These are phyloP conservation scores for Hypomyces rosellus DNA, from an alignment of 2,329 filamentous ascomycete species.

Conservation along the genomic window DNA sequence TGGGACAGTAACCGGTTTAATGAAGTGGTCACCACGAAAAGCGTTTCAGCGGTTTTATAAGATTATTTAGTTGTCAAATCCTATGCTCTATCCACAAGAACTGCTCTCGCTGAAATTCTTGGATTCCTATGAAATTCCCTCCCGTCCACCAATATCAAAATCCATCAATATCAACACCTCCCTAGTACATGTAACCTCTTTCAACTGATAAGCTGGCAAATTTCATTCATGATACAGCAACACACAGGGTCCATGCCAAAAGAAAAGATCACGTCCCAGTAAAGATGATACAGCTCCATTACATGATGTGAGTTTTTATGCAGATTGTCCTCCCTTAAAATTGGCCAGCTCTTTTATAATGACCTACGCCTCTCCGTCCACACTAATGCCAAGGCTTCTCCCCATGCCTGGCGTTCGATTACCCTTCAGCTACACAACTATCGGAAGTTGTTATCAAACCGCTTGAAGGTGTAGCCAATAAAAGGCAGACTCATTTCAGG, in stretches of 20 bases:
- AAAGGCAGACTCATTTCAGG: conserved; percentile 92
- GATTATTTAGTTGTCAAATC: not conserved
- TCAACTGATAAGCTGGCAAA: not conserved
- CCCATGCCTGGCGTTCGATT: not conserved
- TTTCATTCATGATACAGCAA: too few species aligned
- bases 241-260: not conserved
- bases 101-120: not conserved
- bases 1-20: not conserved
- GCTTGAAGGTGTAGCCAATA: conserved; percentile 70
- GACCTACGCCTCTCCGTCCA: conserved; percentile 3
- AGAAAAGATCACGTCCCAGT: not conserved
- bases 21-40: not conserved
- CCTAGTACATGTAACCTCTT: not conserved
- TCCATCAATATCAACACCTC: too few species aligned
- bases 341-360: conserved; percentile 6
- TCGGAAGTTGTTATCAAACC: conserved; percentile 71
- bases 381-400: not conserved
- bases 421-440: conserved; percentile 23
- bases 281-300: not conserved
- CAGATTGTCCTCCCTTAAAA: conserved; percentile 8
- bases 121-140: too few species aligned
- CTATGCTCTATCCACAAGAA: not conserved
- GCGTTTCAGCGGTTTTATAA: not conserved
- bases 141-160: too few species aligned
- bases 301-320: conserved; percentile 3